phyloP scores from a whole-genome alignment of 139 green algal species.

The Microglena sp. region DNA sequence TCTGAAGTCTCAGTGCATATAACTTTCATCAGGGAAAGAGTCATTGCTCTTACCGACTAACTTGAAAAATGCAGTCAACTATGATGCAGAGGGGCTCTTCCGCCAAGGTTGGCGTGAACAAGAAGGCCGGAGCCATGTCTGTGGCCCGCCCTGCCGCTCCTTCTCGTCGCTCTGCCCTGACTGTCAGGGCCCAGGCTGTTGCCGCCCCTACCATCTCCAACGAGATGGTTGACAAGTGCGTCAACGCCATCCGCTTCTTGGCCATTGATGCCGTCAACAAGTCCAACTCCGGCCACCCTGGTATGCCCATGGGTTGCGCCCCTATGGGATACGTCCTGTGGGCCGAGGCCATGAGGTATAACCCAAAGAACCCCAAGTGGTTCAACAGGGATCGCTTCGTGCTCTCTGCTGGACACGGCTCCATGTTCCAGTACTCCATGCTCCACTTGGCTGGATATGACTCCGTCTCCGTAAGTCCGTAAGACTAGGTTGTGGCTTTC shows the following conservation, averaged over 20 bases:
- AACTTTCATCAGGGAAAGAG: too few relatives aligned
- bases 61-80: too few relatives aligned
- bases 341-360: slow-evolving; percentile 89
- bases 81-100: too few relatives aligned
- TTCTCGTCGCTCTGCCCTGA: not conserved
- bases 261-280: slow-evolving; percentile 74
- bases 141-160: too few relatives aligned
- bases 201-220: slow-evolving; percentile 13
- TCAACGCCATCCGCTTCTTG: slow-evolving; percentile 86
- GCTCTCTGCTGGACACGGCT: slow-evolving; percentile 96
- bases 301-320: slow-evolving; percentile 93
- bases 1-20: too few relatives aligned
- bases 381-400: slow-evolving; percentile 98
- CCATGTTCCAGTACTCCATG: slow-evolving; percentile 98
- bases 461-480: slow-evolving; percentile 63
- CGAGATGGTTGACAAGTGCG: slow-evolving; percentile 43
- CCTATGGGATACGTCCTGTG: slow-evolving; percentile 96
- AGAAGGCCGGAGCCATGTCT: too few relatives aligned
- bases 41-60: too few relatives aligned
- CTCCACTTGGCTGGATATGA: slow-evolving; percentile 93
- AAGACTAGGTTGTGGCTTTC: too few relatives aligned
- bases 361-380: slow-evolving; percentile 90
- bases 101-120: too few relatives aligned
- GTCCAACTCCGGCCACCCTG: slow-evolving; percentile 91
- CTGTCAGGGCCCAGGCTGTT: slow-evolving; percentile 9